Percentiles rank a stretch among this genome's conserved stretches.
Conservation (phyloP, 148 eudicot genomes). For the Rhododendron williamsianum region DNA sequence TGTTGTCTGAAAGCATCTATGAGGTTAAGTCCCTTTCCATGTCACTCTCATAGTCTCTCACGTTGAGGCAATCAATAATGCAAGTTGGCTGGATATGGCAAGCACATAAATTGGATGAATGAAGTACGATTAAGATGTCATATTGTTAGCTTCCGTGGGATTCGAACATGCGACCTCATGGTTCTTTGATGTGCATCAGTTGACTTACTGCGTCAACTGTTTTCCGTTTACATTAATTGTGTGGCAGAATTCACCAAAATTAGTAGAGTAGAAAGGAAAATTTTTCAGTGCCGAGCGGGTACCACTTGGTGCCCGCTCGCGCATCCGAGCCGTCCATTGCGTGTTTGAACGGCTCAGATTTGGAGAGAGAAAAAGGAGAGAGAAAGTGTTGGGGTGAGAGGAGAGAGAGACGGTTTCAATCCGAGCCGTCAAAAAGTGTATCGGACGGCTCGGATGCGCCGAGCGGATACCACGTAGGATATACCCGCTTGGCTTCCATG, state of each 20-base stretch:
- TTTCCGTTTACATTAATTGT: not conserved
- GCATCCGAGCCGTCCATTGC: too few species aligned
- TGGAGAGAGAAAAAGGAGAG: too few species aligned
- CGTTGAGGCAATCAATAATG: not conserved
- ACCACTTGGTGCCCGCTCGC: too few species aligned
- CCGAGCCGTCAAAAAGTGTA: too few species aligned
- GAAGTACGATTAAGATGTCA: not conserved
- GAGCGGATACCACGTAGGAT: too few species aligned
- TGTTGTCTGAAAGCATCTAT: not conserved
- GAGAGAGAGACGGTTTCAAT: too few species aligned
- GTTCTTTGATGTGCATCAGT: not conserved
- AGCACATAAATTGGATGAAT: not conserved
- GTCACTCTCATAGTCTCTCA: not conserved
- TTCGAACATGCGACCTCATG: not conserved
- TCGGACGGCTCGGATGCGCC: too few species aligned
- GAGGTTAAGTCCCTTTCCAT: constrained; percentile 19
- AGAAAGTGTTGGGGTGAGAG: too few species aligned
- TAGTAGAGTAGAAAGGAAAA: not conserved
- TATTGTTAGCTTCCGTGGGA: too few species aligned
- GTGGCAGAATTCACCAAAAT: not conserved
- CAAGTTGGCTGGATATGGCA: not conserved
- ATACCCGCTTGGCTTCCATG: too few species aligned
- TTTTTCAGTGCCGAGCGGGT: too few species aligned
- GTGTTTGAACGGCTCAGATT: too few species aligned
- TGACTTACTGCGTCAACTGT: not conserved